Evolutionary conservation across 108 stramenopile genomes (phyloP), one percentile per base, ranked within the genome.

Genomic region (Pseudonitzschia delicatissima): DNA sequence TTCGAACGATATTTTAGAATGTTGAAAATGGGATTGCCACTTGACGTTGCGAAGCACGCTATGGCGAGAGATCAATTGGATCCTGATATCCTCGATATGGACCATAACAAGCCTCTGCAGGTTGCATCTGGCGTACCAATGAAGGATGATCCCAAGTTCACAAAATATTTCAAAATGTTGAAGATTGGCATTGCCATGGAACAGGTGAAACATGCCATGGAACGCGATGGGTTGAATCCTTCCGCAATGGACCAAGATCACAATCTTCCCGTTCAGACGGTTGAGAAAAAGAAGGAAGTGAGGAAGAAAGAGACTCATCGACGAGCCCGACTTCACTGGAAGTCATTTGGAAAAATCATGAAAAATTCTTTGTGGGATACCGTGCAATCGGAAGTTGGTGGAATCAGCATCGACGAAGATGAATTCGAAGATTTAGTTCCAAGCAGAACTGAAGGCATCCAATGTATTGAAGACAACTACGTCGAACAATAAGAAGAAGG

Each of bases 81-180:
- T 77, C 85, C 95, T 25, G 62, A 73, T n/a, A 69, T 94, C 18
- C 73, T 96, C 79, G 95, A 96, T 67, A 74, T 77, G 1, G 85
- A 92, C 74, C 91, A 79, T 34, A 85, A 90, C 62, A 77, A 88
- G 55, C 80, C 86, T 18, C n/a, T n/a, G n/a, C n/a, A n/a, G n/a
- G n/a, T n/a, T n/a, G n/a, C n/a, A n/a, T 81, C 66, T 27, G 86
- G 86, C 17, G 40, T 91, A 11, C 86, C 91, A 0, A 57, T 91
- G 59, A 90, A 90, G 57, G 86, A 88, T 20, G 90, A 94, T 64
- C 92, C 95, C 8, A 74, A 74, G 23, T 93, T 81, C 50, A 32
- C 57, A 15, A 96, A 95, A 67, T 96, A 91, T 63, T 93, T 96
- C 78, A 93, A 91, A 68, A 95, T 96, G 96, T 72, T 96, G 18